phyloP scores from a whole-genome alignment of 768 basidiomycete genomes.

The Cystofilobasidium capitatum region DNA sequence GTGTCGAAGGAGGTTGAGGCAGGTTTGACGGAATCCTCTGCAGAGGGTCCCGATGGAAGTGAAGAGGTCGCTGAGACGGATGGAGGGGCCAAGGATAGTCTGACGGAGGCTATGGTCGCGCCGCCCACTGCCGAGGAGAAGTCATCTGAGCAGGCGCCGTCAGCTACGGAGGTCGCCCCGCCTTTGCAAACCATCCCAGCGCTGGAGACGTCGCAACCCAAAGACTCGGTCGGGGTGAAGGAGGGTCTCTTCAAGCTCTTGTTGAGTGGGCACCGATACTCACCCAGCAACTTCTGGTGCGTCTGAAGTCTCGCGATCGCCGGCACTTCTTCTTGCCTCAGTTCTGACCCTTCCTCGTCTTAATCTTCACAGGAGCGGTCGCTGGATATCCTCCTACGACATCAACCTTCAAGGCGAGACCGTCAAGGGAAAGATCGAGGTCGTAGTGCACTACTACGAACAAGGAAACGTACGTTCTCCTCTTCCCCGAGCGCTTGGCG shows the following conservation, averaged over 20 bases:
- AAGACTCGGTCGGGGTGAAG: not conserved
- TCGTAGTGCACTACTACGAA: constrained; percentile 94
- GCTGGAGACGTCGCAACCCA: not conserved
- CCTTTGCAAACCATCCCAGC: not conserved
- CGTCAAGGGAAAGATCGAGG: constrained; percentile 62
- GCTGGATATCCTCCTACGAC: constrained; percentile 83
- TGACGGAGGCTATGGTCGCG: not conserved
- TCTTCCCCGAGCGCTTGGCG: not conserved
- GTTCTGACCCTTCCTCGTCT: not conserved
- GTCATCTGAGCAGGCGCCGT: not conserved
- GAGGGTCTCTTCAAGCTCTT: constrained; percentile 54
- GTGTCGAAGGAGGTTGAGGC: constrained; percentile 32
- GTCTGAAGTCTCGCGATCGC: constrained; percentile 28
- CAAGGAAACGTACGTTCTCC: constrained; percentile 68
- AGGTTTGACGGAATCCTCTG: constrained; percentile 21
- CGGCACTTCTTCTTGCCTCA: not conserved
- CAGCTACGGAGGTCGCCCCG: not conserved
- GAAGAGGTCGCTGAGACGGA: not conserved
- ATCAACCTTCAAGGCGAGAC: constrained; percentile 57
- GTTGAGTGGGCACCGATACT: constrained; percentile 93
- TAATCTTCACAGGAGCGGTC: constrained; percentile 60
- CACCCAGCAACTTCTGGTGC: constrained; percentile 84
- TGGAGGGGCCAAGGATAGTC: not conserved
- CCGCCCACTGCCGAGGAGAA: not conserved
- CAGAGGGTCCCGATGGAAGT: not conserved